Evolutionary conservation across 2,329 filamentous ascomycete species (phyloP), one percentile per base, ranked within the genome.

Genomic region (Phyllosticta citrichinensis): DNA sequence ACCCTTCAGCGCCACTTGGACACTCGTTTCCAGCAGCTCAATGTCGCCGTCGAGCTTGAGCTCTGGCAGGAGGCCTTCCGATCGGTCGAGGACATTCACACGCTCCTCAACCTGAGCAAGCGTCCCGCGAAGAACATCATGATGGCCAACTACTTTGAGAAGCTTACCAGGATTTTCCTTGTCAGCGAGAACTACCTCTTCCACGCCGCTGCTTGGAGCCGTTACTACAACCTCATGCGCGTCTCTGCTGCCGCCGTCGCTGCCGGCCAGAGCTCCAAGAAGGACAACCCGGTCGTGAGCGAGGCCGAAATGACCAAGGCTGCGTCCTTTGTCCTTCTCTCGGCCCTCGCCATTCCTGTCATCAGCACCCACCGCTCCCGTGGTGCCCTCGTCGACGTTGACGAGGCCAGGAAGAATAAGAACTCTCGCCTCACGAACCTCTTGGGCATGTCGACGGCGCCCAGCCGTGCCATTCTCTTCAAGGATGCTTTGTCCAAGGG

Each of bases 91-190:
- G 94, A 99, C 74, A 97, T 97, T 68, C 94, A 99, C 80, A 97
- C 92, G 57, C 85, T 99, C 60, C 86, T 99, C 67, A 97, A 88
- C 80, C 83, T 97, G 68, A 97, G 93, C 87, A 97, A 97, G 84
- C 89, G 94, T 61, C 92, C 92, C 50, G 88, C 94, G 60, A 97
- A 97, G 87, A 97, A 97, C 75, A 83, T 97, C 73, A 97, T 99
- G 94, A 99, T 99, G 94, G 94, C 94, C 78, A 99, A 97, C 81
- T 99, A 99, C 83, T 99, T 97, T 77, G 94, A 99, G 83, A 97
- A 97, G 80, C 86, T 99, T 62, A 97, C 94, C 51, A 87, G 92
- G 66, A 99, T 99, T 75, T 99, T 99, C 83, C 85, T 99, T 65
- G 94, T 97, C 67, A 96, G 93, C 75, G 94, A 97, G 79, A 99